phyloP scores from a whole-genome alignment of 1,284 basidiomycete species.

The Cutaneotrichosporon sp. region DNA sequence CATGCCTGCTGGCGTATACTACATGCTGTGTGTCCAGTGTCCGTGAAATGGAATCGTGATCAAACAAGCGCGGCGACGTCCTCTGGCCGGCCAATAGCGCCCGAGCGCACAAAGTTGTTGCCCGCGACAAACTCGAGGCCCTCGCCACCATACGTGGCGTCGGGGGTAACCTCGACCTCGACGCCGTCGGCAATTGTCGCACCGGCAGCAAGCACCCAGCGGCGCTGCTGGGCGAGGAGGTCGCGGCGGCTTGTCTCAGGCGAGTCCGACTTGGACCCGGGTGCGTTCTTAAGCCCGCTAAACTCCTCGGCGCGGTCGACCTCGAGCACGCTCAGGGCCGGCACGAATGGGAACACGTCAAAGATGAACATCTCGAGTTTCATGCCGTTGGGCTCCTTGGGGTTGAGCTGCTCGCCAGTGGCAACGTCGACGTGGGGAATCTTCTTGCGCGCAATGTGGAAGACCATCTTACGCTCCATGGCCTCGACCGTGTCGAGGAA shows the following conservation, averaged over 20 bases:
- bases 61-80: conserved; percentile 21
- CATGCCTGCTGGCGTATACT: conserved; percentile 10
- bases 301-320: conserved; percentile 89
- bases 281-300: conserved; percentile 95
- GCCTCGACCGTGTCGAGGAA: conserved; percentile 78
- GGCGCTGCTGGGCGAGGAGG: conserved; percentile 81
- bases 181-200: conserved; percentile 61
- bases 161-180: conserved; percentile 88
- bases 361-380: conserved; percentile 99
- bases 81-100: conserved; percentile 40
- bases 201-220: conserved; percentile 79
- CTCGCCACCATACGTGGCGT: conserved; percentile 87
- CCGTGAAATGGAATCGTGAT: conserved; percentile 6
- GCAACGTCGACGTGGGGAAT: conserved; percentile 77
- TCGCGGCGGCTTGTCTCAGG: conserved; percentile 87
- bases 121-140: conserved; percentile 78
- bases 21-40: conserved; percentile 7
- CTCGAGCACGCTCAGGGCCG: conserved; percentile 82
- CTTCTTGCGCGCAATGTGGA: conserved; percentile 98
- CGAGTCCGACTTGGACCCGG: conserved; percentile 89
- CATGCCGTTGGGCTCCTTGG: conserved; percentile 92
- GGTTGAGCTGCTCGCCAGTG: conserved; percentile 68
- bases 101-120: conserved; percentile 65
- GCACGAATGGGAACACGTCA: conserved; percentile 94
- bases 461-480: conserved; percentile 87